Base-by-base conservation (phyloP, 208 protist species). In the Phytomonas sp. region DNA sequence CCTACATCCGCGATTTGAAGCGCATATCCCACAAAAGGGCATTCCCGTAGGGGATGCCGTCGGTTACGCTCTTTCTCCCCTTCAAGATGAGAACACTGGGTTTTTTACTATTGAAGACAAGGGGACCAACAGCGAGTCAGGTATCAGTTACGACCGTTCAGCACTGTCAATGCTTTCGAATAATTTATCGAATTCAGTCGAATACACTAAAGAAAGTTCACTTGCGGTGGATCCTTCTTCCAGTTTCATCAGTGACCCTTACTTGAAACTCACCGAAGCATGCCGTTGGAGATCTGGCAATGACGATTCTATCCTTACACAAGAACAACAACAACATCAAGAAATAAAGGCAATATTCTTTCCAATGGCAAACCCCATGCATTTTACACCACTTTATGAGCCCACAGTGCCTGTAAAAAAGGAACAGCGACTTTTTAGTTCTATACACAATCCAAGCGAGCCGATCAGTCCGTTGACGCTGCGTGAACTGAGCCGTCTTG, bases 341-440 rank as follows among this genome's bases (percentile, higher is more conserved):
- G 40, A 49, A 10, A 19, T 19, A 19, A 10, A 19, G 2, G 40
- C 40, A 12, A 19, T 49, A 12, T 3, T 49, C 3, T 19, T 49
- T 49, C 14, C 40, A 2, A 19, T 49, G 40, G 19, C 19, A 12
- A 49, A 49, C 19, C 12, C 40, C 40, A 19, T 12, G 40, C 14
- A 19, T 49, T 49, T 16, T 1, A 19, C 14, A 2, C 40, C 12
- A 19, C 19, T 49, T 10, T 10, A 23, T 10, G 14, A 2, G 12
- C 40, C 40, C 19, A 23, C 7, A 4, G 40, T 49, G 12, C 19
- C 40, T 10, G 40, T 49, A 10, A 19, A 49, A 49, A 49, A 16
- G 40, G 10, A 49, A 49, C 3, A 73, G 36, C 82, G 85, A 16
- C 73, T 94, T 14, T 91, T 94, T 75, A 90, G 82, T 71, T 72